Evolutionary conservation across 2,329 filamentous ascomycete species (phyloP).

Genomic region (Diaporthe capsici): DNA sequence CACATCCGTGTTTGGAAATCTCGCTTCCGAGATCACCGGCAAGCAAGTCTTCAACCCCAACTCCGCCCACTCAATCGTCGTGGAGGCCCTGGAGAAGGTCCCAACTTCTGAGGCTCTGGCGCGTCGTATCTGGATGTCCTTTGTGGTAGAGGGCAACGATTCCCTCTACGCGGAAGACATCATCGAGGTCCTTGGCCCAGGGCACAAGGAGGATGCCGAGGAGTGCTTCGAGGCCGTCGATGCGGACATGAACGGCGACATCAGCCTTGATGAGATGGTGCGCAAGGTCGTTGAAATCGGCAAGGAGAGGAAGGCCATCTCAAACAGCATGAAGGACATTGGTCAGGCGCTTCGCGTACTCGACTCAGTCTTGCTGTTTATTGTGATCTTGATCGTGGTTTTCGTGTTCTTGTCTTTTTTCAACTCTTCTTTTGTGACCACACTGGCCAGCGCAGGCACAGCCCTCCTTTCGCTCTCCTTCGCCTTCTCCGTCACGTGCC

Average conservation of each 20-base stretch:
- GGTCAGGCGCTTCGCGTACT: conserved; percentile 93
- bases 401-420: conserved; percentile 93
- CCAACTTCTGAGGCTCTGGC: conserved; percentile 91
- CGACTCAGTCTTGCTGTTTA: conserved; percentile 85
- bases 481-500: conserved; percentile 90
- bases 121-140: conserved; percentile 98
- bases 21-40: conserved; percentile 94
- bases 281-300: conserved; percentile 87
- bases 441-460: conserved; percentile 90
- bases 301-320: conserved; percentile 88
- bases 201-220: conserved; percentile 82
- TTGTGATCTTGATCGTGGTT: conserved; percentile 84
- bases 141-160: conserved; percentile 91
- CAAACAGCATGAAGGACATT: conserved; percentile 96
- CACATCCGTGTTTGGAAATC: conserved; percentile 91
- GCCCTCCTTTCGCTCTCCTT: conserved; percentile 96
- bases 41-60: conserved; percentile 96
- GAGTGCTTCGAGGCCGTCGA: conserved; percentile 88
- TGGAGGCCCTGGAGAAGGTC: conserved; percentile 89
- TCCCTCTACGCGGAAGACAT: conserved; percentile 85
- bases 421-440: conserved; percentile 86
- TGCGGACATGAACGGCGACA: conserved; percentile 90
- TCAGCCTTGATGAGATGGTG: conserved; percentile 96
- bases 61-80: conserved; percentile 89
- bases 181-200: conserved; percentile 85